These are phyloP conservation scores for Colletotrichum acutatum DNA, from an alignment of 2,329 filamentous ascomycete species.

Conservation along the genomic window DNA sequence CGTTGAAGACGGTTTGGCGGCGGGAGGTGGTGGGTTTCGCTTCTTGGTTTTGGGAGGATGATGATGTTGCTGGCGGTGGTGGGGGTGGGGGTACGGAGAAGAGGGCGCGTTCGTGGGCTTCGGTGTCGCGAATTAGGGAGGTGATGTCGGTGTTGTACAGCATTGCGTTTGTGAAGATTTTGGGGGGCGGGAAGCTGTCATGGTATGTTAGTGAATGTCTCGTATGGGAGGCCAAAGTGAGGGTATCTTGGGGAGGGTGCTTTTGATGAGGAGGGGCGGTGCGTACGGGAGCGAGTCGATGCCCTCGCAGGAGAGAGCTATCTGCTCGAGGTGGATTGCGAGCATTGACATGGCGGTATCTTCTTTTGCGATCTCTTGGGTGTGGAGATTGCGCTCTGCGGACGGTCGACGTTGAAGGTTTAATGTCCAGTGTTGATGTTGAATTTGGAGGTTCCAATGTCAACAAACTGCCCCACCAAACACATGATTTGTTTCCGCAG, in stretches of 20 bases:
- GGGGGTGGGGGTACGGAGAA: conserved; percentile 87
- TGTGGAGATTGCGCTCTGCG: neutral
- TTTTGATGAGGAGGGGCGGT: conserved; percentile 23
- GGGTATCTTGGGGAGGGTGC: neutral
- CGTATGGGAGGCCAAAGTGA: conserved; percentile 12
- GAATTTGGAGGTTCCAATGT: conserved; percentile 15
- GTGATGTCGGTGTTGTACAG: conserved; percentile 93
- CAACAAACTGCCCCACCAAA: conserved; percentile 34
- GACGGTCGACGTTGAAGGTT: too few relatives aligned
- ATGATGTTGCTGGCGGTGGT: conserved; percentile 61
- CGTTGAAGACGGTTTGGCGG: conserved; percentile 74
- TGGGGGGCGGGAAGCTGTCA: conserved; percentile 85
- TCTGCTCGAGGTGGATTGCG: conserved; percentile 79
- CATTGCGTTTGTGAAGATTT: conserved; percentile 94
- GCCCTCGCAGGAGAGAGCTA: conserved; percentile 78
- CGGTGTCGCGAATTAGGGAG: conserved; percentile 92
- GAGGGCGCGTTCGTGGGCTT: conserved; percentile 91
- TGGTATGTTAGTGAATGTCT: neutral
- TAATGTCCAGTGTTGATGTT: neutral
- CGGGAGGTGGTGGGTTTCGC: conserved; percentile 58
- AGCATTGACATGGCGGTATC: conserved; percentile 71
- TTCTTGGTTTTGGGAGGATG: conserved; percentile 53
- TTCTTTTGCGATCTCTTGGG: too few relatives aligned
- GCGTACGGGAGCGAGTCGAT: conserved; percentile 79
- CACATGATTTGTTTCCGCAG: neutral